These are phyloP conservation scores for Tricholoma flavovirens DNA, from an alignment of 768 basidiomycete genomes.

Conservation along the genomic window DNA sequence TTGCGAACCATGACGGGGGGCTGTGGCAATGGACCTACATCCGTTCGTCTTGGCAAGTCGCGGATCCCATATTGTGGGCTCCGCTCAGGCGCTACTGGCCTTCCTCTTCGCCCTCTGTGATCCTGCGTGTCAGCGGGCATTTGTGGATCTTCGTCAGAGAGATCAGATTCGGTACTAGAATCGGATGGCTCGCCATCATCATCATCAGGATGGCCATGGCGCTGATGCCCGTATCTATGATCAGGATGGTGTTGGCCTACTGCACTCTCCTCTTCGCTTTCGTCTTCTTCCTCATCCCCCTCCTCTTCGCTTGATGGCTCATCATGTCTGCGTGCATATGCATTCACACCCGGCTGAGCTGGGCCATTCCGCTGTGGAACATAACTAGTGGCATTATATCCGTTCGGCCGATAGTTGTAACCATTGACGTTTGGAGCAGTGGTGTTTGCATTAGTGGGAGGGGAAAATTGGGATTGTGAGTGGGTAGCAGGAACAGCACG, in stretches of 20 bases:
- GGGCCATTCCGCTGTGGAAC: neutral
- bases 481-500: neutral
- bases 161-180: constrained; percentile 1
- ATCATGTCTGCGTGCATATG: constrained; percentile 14
- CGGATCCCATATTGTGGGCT: constrained; percentile 41
- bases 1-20: constrained; percentile 5
- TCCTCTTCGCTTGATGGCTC: constrained; percentile 17
- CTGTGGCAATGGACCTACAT: constrained; percentile 9
- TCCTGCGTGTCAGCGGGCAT: neutral
- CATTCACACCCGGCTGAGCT: neutral
- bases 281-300: constrained; percentile 12
- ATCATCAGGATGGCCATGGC: neutral
- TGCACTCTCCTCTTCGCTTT: constrained; percentile 10
- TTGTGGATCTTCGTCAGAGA: neutral
- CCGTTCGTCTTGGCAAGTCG: constrained; percentile 30
- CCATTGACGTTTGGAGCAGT: neutral
- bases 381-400: neutral
- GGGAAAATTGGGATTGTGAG: neutral
- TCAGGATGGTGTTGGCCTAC: neutral
- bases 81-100: constrained; percentile 10
- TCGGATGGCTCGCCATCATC: neutral
- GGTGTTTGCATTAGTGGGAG: constrained; percentile 3
- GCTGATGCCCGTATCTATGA: neutral
- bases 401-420: neutral
- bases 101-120: neutral